Conservation (phyloP, 768 basidiomycete genomes). For the Dacryopinax spathularia region DNA sequence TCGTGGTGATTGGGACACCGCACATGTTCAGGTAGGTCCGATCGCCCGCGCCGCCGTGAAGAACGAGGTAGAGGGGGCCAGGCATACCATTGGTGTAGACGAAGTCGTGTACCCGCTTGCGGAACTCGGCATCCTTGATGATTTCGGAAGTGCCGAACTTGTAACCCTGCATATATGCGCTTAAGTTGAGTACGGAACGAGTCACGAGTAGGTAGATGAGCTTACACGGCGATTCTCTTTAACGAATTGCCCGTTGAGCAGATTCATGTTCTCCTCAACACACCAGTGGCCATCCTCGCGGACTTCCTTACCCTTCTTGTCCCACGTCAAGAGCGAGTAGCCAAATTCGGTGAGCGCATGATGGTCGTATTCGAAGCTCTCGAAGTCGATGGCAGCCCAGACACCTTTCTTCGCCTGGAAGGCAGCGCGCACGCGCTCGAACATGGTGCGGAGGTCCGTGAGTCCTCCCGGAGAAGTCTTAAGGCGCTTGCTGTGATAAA, state of each 20-base stretch:
- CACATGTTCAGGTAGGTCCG: constrained; percentile 40
- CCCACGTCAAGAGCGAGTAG: constrained; percentile 50
- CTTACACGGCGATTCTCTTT: constrained; percentile 45
- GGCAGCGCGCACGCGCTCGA: constrained; percentile 51
- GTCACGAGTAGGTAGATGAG: constrained; percentile 7
- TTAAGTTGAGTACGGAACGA: background rate
- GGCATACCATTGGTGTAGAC: constrained; percentile 24
- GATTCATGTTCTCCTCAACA: constrained; percentile 44
- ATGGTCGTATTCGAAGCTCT: constrained; percentile 70
- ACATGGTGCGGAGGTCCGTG: constrained; percentile 41
- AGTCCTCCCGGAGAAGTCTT: constrained; percentile 34
- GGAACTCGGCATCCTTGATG: constrained; percentile 39
- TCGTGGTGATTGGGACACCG: constrained; percentile 37
- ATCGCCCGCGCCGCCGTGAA: constrained; percentile 67
- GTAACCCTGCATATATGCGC: background rate
- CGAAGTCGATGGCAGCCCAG: constrained; percentile 71
- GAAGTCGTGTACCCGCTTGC: constrained; percentile 36
- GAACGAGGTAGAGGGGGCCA: constrained; percentile 62
- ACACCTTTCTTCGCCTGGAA: constrained; percentile 51
- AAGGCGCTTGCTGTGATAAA: constrained; percentile 49
- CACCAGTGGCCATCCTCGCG: constrained; percentile 45
- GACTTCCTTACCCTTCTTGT: constrained; percentile 30
- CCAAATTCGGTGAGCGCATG: constrained; percentile 67
- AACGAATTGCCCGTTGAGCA: constrained; percentile 50
- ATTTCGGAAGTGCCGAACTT: constrained; percentile 38